Percentiles rank a stretch among this genome's conserved stretches.
Evolutionary conservation across 108 stramenopile genomes (phyloP).

Genomic region (Chaetoceros muelleri): DNA sequence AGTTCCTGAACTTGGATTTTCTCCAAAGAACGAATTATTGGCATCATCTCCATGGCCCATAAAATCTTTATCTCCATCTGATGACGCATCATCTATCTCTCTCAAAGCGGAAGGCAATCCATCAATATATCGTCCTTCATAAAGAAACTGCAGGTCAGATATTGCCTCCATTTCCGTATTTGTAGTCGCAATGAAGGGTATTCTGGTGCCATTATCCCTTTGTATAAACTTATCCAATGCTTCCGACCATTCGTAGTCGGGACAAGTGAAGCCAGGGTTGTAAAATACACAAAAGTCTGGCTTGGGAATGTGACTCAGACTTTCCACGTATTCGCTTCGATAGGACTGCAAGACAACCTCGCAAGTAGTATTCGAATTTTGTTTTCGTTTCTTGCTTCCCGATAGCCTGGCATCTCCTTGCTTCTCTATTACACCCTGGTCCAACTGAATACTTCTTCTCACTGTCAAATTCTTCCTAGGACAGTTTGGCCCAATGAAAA

Average conservation of each 20-base stretch:
- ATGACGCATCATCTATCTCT: slow-evolving; percentile 12
- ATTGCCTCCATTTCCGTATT: slow-evolving; percentile 84
- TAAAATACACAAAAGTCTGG: slow-evolving; percentile 77
- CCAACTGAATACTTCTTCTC: not conserved
- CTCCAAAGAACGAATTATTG: slow-evolving; percentile 44
- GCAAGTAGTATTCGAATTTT: not conserved
- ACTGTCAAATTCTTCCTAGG: slow-evolving; percentile 23
- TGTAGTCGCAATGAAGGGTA: slow-evolving; percentile 70
- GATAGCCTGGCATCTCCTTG: not conserved
- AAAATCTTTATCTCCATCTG: slow-evolving; percentile 15
- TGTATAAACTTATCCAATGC: slow-evolving; percentile 22
- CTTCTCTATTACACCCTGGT: not conserved
- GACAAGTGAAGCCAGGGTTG: slow-evolving; percentile 85
- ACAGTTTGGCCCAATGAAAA: slow-evolving; percentile 73
- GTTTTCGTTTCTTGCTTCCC: not conserved
- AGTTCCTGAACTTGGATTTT: slow-evolving; percentile 68
- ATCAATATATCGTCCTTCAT: slow-evolving; percentile 42
- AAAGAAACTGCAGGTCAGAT: slow-evolving; percentile 55
- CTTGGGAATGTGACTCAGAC: slow-evolving; percentile 2
- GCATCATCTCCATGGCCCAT: slow-evolving; percentile 10
- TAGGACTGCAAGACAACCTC: slow-evolving; percentile 17
- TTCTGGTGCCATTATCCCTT: slow-evolving; percentile 12
- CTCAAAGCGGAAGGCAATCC: slow-evolving; percentile 22
- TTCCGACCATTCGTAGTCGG: slow-evolving; percentile 74
- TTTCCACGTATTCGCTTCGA: slow-evolving; percentile 17